phyloP scores from a whole-genome alignment of 805 yeast genomes.

The Ogataea pini region DNA sequence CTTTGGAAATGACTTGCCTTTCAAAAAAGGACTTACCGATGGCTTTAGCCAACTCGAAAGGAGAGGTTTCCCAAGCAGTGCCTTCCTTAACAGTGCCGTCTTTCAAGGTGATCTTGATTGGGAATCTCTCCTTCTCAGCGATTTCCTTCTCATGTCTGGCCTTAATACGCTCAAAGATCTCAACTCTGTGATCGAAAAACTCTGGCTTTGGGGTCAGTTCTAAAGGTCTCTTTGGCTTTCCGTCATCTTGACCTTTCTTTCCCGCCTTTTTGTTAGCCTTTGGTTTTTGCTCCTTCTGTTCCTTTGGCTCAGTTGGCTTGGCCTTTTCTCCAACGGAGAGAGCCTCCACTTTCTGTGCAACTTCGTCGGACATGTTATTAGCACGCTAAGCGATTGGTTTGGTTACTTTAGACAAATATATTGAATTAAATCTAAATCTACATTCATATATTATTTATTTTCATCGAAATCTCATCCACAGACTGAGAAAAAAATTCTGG shows the following conservation, averaged over 20 bases:
- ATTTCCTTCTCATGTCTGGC: slow-evolving; percentile 72
- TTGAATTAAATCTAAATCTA: not conserved
- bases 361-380: slow-evolving; percentile 40
- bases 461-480: not conserved
- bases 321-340: slow-evolving; percentile 19
- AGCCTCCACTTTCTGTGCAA: slow-evolving; percentile 48
- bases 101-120: slow-evolving; percentile 78
- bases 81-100: slow-evolving; percentile 84
- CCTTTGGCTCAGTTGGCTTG: slow-evolving; percentile 9
- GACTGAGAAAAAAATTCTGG: not conserved
- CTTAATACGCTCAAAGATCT: slow-evolving; percentile 77
- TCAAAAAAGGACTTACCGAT: slow-evolving; percentile 89
- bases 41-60: slow-evolving; percentile 77
- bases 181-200: slow-evolving; percentile 76
- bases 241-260: slow-evolving; percentile 42
- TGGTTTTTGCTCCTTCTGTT: slow-evolving; percentile 13
- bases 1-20: slow-evolving; percentile 87
- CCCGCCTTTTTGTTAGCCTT: slow-evolving; percentile 34
- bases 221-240: slow-evolving; percentile 42
- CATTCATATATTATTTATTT: not conserved
- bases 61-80: slow-evolving; percentile 85
- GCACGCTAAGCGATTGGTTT: not conserved
- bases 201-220: slow-evolving; percentile 76
- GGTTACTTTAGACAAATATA: not conserved
- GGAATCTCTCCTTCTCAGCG: slow-evolving; percentile 55